A percentile compares a stretch with the other conserved stretches of the same genome.
Evolutionary conservation across 2,329 filamentous ascomycete species (phyloP).

Genomic region (Colletotrichum truncatum): DNA sequence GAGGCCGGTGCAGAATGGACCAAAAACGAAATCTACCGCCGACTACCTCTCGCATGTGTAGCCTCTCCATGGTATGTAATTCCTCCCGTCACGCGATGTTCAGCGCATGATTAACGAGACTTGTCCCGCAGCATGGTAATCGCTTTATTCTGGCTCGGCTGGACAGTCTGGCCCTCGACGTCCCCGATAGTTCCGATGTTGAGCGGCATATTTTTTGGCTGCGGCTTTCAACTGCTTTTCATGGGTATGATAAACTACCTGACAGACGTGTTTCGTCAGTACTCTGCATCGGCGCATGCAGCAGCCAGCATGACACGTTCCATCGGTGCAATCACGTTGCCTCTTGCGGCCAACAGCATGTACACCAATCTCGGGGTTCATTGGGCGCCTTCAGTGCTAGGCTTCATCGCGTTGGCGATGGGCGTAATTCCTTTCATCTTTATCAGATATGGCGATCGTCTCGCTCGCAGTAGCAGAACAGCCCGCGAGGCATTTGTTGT

Average conservation of each 20-base stretch:
- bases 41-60: conserved; percentile 58
- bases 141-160: conserved; percentile 68
- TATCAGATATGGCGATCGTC: conserved; percentile 40
- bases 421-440: conserved; percentile 43
- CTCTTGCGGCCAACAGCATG: conserved; percentile 43
- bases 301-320: conserved; percentile 44
- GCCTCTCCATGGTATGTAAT: conserved; percentile 67
- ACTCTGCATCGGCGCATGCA: conserved; percentile 45
- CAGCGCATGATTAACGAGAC: not conserved
- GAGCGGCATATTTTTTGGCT: conserved; percentile 53
- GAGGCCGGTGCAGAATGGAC: conserved; percentile 41
- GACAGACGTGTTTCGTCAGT: conserved; percentile 42
- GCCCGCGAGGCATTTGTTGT: too few relatives aligned
- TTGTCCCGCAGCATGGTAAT: conserved; percentile 60
- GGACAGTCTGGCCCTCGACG: conserved; percentile 57
- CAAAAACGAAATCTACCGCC: conserved; percentile 41
- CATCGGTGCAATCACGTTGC: conserved; percentile 42
- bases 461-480: conserved; percentile 37
- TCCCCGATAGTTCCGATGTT: conserved; percentile 48
- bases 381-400: conserved; percentile 46
- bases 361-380: conserved; percentile 42
- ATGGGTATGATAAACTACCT: conserved; percentile 47
- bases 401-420: conserved; percentile 40
- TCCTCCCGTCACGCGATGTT: not conserved
- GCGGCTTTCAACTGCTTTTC: conserved; percentile 43